Percentiles rank a stretch among this genome's conserved stretches.
Conservation (phyloP, 768 basidiomycete genomes). For the Auriscalpium vulgare region DNA sequence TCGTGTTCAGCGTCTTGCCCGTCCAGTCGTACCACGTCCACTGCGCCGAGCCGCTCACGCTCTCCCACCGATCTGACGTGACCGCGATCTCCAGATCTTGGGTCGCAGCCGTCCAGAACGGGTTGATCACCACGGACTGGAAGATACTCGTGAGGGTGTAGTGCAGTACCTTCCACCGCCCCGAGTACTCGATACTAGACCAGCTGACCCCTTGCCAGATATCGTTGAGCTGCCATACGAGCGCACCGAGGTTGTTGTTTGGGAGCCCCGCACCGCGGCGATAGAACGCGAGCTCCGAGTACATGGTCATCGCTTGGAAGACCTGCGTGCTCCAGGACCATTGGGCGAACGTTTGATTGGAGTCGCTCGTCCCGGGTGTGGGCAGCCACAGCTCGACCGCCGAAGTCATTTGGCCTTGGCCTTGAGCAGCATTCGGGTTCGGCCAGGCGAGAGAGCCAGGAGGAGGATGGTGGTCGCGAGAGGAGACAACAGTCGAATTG, state of each 20-base stretch:
- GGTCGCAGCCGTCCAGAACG: conserved; percentile 47
- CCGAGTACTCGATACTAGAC: conserved; percentile 48
- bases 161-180: conserved; percentile 52
- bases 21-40: conserved; percentile 54
- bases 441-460: conserved; percentile 46
- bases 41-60: conserved; percentile 36
- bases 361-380: conserved; percentile 36
- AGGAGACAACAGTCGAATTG: conserved; percentile 48
- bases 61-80: conserved; percentile 43
- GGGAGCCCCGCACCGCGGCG: conserved; percentile 48
- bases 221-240: conserved; percentile 55
- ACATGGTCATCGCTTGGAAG: conserved; percentile 54
- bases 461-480: conserved; percentile 49
- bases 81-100: conserved; percentile 40
- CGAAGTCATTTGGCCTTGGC: conserved; percentile 43
- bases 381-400: conserved; percentile 49
- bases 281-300: conserved; percentile 49
- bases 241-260: conserved; percentile 50
- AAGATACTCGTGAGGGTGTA: conserved; percentile 40
- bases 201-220: conserved; percentile 55
- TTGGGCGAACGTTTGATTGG: conserved; percentile 54
- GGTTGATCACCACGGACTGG: conserved; percentile 41
- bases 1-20: conserved; percentile 34
- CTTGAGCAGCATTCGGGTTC: conserved; percentile 45
- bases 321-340: conserved; percentile 58